These are phyloP conservation scores for Phytomonas sp. DNA, from an alignment of 208 protist species.

Conservation along the genomic window DNA sequence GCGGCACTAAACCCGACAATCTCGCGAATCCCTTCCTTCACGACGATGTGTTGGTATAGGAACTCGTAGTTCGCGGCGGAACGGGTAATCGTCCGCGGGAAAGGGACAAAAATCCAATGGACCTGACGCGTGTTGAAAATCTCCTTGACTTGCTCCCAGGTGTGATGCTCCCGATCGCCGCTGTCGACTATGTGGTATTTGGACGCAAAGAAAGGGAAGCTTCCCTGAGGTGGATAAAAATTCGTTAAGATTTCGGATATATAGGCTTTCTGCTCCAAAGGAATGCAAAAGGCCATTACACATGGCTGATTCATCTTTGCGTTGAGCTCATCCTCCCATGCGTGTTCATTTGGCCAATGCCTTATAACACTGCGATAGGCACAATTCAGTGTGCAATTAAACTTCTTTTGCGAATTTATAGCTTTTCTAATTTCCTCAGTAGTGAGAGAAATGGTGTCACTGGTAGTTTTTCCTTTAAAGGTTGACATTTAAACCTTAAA, in stretches of 20 bases:
- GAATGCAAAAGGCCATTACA: slow-evolving; percentile 39
- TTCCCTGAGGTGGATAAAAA: slow-evolving; percentile 15
- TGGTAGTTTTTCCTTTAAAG: neutral
- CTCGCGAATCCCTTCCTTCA: slow-evolving; percentile 40
- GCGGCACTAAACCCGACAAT: slow-evolving; percentile 51
- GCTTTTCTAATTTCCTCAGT: neutral
- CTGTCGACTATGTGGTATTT: slow-evolving; percentile 11
- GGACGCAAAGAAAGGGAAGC: slow-evolving; percentile 13
- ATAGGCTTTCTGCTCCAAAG: slow-evolving; percentile 18
- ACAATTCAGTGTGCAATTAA: slow-evolving; percentile 19
- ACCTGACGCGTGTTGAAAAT: slow-evolving; percentile 20
- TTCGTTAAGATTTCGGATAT: neutral
- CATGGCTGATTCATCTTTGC: slow-evolving; percentile 28
- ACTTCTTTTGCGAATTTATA: slow-evolving; percentile 8
- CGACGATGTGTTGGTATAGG: slow-evolving; percentile 38
- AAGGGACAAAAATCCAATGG: slow-evolving; percentile 22
- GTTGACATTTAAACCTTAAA: neutral
- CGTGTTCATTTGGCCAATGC: slow-evolving; percentile 18
- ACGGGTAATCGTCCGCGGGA: slow-evolving; percentile 2
- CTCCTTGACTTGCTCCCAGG: slow-evolving; percentile 23
- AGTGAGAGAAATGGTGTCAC: neutral
- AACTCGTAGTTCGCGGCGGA: slow-evolving; percentile 27
- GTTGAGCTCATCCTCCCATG: slow-evolving; percentile 16
- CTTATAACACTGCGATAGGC: slow-evolving; percentile 20
- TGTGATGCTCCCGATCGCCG: slow-evolving; percentile 15